Percentiles rank a stretch among this genome's conserved stretches.
phyloP scores from a whole-genome alignment of 225 moss, liverwort and hornwort species.

The Marchantia paleacea region DNA sequence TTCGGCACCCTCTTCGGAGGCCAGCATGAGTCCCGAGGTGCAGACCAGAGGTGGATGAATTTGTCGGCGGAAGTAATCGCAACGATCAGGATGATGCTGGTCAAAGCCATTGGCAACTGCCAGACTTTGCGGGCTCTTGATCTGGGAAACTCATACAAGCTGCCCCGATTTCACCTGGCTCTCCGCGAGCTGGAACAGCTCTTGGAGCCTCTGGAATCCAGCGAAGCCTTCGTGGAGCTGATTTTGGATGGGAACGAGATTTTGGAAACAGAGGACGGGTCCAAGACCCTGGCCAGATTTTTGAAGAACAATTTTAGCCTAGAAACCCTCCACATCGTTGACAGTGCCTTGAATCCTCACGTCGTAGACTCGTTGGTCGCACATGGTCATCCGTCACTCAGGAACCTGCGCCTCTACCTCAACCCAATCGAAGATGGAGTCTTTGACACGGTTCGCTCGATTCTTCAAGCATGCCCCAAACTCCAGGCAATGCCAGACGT shows the following conservation, averaged over 20 bases:
- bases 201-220: background rate
- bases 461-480: background rate
- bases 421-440: background rate
- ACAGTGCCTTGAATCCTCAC: background rate
- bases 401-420: background rate
- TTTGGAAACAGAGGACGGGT: background rate
- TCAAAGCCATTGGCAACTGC: background rate
- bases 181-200: background rate
- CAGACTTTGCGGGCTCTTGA: background rate
- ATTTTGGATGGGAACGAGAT: background rate
- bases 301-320: background rate
- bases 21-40: background rate
- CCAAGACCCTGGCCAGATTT: background rate
- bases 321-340: conserved; percentile 2
- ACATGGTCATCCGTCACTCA: background rate
- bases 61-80: background rate
- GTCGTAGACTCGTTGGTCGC: background rate
- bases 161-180: background rate
- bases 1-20: background rate
- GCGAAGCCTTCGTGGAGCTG: background rate
- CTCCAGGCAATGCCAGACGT: background rate
- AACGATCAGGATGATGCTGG: background rate
- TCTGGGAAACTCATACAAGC: background rate
- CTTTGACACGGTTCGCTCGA: background rate
- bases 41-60: background rate